A percentile compares a stretch with the other conserved stretches of the same genome.
Evolutionary conservation across 805 yeast species (phyloP).

Genomic region (Sugiyamaella floridensis): DNA sequence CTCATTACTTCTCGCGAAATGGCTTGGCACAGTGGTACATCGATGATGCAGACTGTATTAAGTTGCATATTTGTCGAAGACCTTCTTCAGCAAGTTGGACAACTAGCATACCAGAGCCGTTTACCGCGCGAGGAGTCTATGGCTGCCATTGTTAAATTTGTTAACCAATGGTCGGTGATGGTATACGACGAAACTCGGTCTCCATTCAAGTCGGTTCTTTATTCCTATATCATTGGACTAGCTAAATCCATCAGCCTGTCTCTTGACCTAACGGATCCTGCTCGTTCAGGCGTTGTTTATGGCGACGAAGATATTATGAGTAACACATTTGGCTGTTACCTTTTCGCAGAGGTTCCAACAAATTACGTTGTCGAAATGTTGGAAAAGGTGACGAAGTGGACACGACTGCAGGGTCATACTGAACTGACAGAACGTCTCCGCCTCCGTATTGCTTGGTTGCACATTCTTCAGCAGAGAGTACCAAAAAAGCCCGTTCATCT

Average conservation of each 20-base stretch:
- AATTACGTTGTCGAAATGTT: conserved; percentile 19
- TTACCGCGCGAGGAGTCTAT: not conserved
- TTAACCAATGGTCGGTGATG: conserved; percentile 1
- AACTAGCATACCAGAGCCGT: not conserved
- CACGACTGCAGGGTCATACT: conserved; percentile 15
- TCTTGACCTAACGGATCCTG: conserved; percentile 14
- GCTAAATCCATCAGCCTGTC: conserved; percentile 21
- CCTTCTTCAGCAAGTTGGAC: conserved; percentile 34
- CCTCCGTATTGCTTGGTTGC: conserved; percentile 19
- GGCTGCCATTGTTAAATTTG: conserved; percentile 5
- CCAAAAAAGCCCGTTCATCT: conserved; percentile 8
- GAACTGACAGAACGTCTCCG: not conserved
- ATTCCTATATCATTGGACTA: conserved; percentile 22
- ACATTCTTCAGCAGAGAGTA: conserved; percentile 16
- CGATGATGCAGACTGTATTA: conserved; percentile 69
- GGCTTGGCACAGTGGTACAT: conserved; percentile 71
- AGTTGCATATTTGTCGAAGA: conserved; percentile 69
- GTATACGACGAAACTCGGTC: conserved; percentile 12
- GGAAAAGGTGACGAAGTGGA: conserved; percentile 39
- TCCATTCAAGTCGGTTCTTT: conserved; percentile 11
- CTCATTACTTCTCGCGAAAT: conserved; percentile 47
- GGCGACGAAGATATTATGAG: conserved; percentile 31
- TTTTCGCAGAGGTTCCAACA: conserved; percentile 25
- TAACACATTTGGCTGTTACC: conserved; percentile 50
- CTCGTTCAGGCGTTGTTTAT: conserved; percentile 19